Base-by-base conservation (phyloP, 2,329 filamentous ascomycete genomes). In the Scorias spongiosa region DNA sequence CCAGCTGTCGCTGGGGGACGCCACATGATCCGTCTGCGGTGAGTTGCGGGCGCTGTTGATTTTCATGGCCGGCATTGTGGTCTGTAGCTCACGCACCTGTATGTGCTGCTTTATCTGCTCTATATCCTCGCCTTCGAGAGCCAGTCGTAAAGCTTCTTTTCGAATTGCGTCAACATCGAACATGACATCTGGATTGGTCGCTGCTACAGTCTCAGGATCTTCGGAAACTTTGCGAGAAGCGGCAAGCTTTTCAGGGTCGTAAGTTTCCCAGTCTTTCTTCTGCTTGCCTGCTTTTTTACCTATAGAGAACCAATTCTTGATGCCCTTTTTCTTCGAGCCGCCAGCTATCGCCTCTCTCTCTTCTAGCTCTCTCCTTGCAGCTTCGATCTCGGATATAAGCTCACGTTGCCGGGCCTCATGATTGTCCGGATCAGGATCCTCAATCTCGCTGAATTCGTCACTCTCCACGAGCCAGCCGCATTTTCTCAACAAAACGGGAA, bases 161-260 rank as follows among this genome's bases (percentile, higher is more conserved):
- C 85, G 75, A 51, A 98, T 96, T 10, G 91, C 91, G 55, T 98
- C 91, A 40, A 98, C 78, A 56, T 98, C 91, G 56, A 98, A 98
- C 39, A 98, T 71, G 8, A 96, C 81, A 29, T 68, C 68, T 15
- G 61, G 61, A 12, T 64, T 59, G 6, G 55, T 51, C 56, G 38
- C 47, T 8, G 41, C 45, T 29, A 42, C 43, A 44, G 40, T 40
- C 38, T 41, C 41, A 15, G 39, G 34, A 29, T 44, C 42, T 30
- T 45, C 20, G 4, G 14, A 30, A 36, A 39, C 38, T 10, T 48
- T 48, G 20, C 7, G 20, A 26, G 20, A 26, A 12, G 42, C 42
- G 10, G 75, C 75, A 37, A 68, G 67, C 53, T 76, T 78, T 26
- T 45, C 56, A 48, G 93, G 84, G 58, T 95, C 82, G 60, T 95